These are phyloP conservation scores for Tylopilus sp. DNA, from an alignment of 768 basidiomycete species.

Conservation along the genomic window DNA sequence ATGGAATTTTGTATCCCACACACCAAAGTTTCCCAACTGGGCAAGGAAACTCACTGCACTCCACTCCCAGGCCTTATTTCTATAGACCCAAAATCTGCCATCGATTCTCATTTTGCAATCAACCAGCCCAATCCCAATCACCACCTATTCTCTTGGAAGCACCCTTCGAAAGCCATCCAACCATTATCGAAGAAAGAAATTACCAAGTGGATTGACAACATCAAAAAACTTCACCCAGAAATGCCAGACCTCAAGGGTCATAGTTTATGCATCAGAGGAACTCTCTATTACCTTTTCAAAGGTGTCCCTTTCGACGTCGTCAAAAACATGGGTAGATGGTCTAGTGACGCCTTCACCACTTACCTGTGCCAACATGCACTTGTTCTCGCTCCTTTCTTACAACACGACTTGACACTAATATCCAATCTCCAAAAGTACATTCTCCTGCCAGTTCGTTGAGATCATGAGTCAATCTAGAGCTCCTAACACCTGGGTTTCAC, in stretches of 20 bases:
- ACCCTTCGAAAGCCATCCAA: not conserved
- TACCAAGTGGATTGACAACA: not conserved
- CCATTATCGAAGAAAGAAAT: constrained; percentile 1
- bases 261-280: not conserved
- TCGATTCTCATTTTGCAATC: not conserved
- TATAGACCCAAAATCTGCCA: not conserved
- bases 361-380: not conserved
- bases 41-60: not conserved
- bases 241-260: constrained; percentile 1
- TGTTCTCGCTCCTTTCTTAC: not conserved
- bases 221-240: not conserved
- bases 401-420: not conserved
- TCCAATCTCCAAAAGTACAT: not conserved
- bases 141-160: constrained; percentile 5
- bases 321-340: not conserved
- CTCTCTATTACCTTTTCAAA: too few relatives aligned
- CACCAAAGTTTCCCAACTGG: not conserved
- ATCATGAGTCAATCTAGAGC: not conserved
- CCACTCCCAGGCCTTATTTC: not conserved
- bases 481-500: not conserved
- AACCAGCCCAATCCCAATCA: not conserved
- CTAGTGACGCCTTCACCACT: not conserved
- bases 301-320: not conserved
- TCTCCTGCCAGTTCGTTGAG: not conserved
- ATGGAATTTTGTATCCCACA: not conserved